Percentiles rank a stretch among this genome's conserved stretches.
Conservation (phyloP, 202 grass and related monocot species). For the Zoysia matrella region DNA sequence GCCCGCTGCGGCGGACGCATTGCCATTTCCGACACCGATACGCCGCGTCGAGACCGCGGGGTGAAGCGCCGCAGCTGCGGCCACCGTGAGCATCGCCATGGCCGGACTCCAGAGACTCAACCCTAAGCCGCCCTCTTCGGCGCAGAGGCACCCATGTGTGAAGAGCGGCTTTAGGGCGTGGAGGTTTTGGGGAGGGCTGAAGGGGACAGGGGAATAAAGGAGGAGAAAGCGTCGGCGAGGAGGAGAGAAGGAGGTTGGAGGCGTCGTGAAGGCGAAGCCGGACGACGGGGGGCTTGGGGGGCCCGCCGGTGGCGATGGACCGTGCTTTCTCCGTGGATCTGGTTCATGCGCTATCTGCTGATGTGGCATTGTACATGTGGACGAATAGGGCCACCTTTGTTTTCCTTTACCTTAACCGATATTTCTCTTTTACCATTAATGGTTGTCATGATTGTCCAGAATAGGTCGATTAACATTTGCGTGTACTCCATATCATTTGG, state of each 20-base stretch:
- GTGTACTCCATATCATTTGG: no score
- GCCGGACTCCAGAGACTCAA: not conserved
- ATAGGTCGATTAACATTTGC: no score
- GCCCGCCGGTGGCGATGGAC: slow-evolving; percentile 4
- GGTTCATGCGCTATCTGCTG: slow-evolving; percentile 1
- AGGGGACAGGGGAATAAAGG: slow-evolving; percentile 32
- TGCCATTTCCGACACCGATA: slow-evolving; percentile 33
- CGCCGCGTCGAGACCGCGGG: slow-evolving; percentile 42
- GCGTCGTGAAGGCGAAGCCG: slow-evolving; percentile 55
- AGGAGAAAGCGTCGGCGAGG: slow-evolving; percentile 29
- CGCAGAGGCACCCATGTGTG: slow-evolving; percentile 47
- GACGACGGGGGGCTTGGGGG: slow-evolving; percentile 24
- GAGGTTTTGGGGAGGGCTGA: slow-evolving; percentile 11
- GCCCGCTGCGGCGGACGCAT: slow-evolving; percentile 15
- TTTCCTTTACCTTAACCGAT: no score
- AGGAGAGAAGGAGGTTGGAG: not conserved
- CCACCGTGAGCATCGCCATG: slow-evolving; percentile 57
- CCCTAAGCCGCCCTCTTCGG: slow-evolving; percentile 30
- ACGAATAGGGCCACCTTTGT: not conserved
- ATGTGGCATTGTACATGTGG: slow-evolving; percentile 17
- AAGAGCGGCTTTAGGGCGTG: slow-evolving; percentile 24
- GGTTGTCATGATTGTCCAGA: no score
- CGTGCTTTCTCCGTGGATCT: slow-evolving; percentile 41
- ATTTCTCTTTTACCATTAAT: no score
- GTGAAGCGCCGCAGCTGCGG: slow-evolving; percentile 49